These are phyloP conservation scores for Diaporthe vaccinii DNA, from an alignment of 2,329 filamentous ascomycete species.

Conservation along the genomic window DNA sequence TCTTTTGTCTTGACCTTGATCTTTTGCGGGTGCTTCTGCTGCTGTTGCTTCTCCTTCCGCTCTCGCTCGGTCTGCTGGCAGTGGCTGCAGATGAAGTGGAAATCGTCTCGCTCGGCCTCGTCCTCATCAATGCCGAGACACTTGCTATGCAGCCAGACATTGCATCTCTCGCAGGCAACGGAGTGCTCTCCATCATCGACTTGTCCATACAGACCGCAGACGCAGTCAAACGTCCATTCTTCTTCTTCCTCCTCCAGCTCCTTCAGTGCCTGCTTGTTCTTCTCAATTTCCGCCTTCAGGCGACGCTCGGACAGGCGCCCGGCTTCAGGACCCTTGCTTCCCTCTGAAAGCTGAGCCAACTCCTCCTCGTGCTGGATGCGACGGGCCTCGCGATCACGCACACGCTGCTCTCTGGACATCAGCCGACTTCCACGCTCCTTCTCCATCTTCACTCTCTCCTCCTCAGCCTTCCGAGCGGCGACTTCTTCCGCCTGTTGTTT, in stretches of 20 bases:
- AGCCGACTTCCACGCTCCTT: constrained; percentile 83
- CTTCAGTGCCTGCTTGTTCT: constrained; percentile 80
- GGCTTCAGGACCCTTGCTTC: constrained; percentile 72
- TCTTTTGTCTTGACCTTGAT: constrained; percentile 67
- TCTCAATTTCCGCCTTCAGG: constrained; percentile 85
- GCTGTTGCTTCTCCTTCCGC: constrained; percentile 69
- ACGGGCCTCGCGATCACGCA: constrained; percentile 87
- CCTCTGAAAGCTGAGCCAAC: constrained; percentile 82
- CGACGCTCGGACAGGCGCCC: constrained; percentile 82
- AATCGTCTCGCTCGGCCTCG: constrained; percentile 87
- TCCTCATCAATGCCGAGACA: constrained; percentile 85
- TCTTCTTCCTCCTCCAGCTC: constrained; percentile 79
- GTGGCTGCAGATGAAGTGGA: constrained; percentile 85
- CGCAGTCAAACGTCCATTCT: constrained; percentile 95
- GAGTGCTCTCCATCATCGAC: constrained; percentile 96
- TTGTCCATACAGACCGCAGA: constrained; percentile 90
- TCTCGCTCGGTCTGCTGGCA: constrained; percentile 75
- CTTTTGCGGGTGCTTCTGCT: constrained; percentile 68
- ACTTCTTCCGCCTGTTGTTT: constrained; percentile 75
- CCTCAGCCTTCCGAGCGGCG: constrained; percentile 76
- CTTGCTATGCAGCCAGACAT: constrained; percentile 96
- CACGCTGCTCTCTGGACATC: constrained; percentile 85
- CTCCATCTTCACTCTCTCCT: constrained; percentile 70
- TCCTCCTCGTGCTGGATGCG: constrained; percentile 89
- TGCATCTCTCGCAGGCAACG: constrained; percentile 93